Evolutionary conservation across 1,139 yeast genomes (phyloP).

Genomic region (Nadsonia commutata): DNA sequence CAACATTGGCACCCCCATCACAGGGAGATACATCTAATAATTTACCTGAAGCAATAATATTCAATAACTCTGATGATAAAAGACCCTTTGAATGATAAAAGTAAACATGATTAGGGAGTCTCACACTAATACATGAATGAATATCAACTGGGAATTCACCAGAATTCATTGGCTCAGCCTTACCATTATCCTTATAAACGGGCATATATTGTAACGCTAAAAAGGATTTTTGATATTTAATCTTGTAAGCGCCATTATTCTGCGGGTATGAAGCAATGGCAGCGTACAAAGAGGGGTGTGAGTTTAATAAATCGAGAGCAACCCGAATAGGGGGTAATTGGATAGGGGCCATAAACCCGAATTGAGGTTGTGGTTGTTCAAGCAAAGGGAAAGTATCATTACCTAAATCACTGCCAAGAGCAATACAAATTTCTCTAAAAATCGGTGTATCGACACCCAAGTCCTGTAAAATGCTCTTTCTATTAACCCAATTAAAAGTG

Average conservation of each 20-base stretch:
- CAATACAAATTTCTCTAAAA: conserved; percentile 57
- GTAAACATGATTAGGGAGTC: conserved; percentile 75
- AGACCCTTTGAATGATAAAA: conserved; percentile 70
- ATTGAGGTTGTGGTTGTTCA: conserved; percentile 19
- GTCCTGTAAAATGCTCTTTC: conserved; percentile 42
- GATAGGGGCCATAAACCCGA: not conserved
- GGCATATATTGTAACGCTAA: conserved; percentile 49
- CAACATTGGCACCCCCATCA: conserved; percentile 45
- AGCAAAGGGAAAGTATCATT: conserved; percentile 40
- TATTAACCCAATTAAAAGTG: conserved; percentile 55
- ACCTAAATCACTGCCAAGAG: conserved; percentile 68
- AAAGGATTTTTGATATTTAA: conserved; percentile 36
- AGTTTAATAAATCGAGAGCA: conserved; percentile 30
- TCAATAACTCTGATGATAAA: conserved; percentile 24
- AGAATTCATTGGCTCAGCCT: conserved; percentile 40
- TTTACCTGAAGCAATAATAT: conserved; percentile 29
- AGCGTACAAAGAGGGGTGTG: conserved; percentile 32
- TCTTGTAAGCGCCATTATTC: conserved; percentile 20
- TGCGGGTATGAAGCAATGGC: conserved; percentile 19
- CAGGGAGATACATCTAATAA: conserved; percentile 54
- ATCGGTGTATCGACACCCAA: conserved; percentile 41
- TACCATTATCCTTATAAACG: conserved; percentile 52
- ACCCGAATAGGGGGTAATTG: conserved; percentile 20
- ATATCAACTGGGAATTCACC: conserved; percentile 56
- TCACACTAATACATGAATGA: conserved; percentile 71